Evolutionary conservation across 2,329 filamentous ascomycete species (phyloP), one percentile per base, ranked within the genome.

Genomic region (Truncatella angustata): DNA sequence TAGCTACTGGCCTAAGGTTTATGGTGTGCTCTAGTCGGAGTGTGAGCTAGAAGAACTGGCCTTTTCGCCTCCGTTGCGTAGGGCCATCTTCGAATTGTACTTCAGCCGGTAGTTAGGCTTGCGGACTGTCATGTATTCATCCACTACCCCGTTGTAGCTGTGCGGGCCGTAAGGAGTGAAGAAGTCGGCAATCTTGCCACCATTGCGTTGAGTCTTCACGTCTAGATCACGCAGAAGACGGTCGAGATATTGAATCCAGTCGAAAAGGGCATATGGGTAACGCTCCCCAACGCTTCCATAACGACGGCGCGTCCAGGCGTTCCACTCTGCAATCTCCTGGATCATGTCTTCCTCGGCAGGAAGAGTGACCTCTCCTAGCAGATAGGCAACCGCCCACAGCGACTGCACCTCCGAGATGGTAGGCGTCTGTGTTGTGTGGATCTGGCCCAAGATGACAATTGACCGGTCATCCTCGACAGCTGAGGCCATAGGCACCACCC

Each of bases 351-450:
- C 39, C 18, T 46, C 26, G 2, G 14, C 12, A 4, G 52, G 52
- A 3, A 47, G 42, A 2, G 11, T 52, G 5, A 65, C 11, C 20
- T 57, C 26, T 10, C 58, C 63, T 18, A 56, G 52, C n/a, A 66
- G 42, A 44, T 59, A 66, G 7, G 52, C 42, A 40, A 58, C 52
- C 10, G 52, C 59, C 61, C 62, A 66, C 34, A 66, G 52, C 3
- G 60, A 32, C 44, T 65, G 63, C 10, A 63, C 37, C 49, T 59
- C 56, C 4, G 57, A 46, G 6, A 60, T 49, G 2, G 60, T 16
- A 3, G 63, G 62, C 2, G 63, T 64, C 28, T 58, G 53, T 3
- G 56, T 57, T 3, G 63, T 58, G 53, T 63, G 61, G 30, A 66
- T 59, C 24, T 59, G 55, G 3, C 63, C 63, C 6, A 55, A 54